Base-by-base conservation (phyloP, 768 basidiomycete species). In the Lentinula sp. region DNA sequence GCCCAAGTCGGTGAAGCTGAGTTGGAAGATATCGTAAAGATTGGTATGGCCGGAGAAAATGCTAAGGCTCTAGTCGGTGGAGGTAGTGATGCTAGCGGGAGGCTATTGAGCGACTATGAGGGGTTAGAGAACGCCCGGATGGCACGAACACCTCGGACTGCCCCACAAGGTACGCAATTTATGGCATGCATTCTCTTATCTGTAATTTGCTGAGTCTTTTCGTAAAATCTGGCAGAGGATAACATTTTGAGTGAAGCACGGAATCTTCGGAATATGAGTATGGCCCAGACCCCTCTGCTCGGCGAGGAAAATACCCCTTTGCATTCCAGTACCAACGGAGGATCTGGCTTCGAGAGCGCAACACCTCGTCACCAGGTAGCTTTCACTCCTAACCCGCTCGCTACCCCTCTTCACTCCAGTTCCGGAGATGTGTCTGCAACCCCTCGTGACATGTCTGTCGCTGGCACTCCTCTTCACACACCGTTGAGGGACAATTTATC, bases 251-350 rank as follows among this genome's bases (percentile, higher is more conserved):
- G 90, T 62, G 97, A 99, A 73, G 97, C 96, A 8, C 84, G 95
- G 37, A 98, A 98, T 74, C 75, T 98, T 23, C 89, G 96, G 21
- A 96, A 94, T 67, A 91, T 99, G 93, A 87, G 86, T 10, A 87
- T 88, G 46, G 82, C 84, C 3, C 95, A 98, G 74, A 99, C 97
- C 0, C 97, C 97, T 15, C 79, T 99, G 1, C 82, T 98, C 11
- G 97, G 97, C 3, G 93, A 98, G 53, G 96, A 98, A 74, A 99
- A 99, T 73, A 98, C 97, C 0, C 97, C 95, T 11, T 72, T 98
- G 52, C 96, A 95, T 69, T 73, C 76, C 6, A 79, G 79, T 1
- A 78, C 85, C 21, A 83, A 79, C n/a, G 88, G 86, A 13, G 91
- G 93, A 11, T 93, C 94, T 6, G 97, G 97, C 2, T 99, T 93